Base-by-base conservation (phyloP, 1,284 basidiomycete genomes). In the Anthracocystis walkeri region DNA sequence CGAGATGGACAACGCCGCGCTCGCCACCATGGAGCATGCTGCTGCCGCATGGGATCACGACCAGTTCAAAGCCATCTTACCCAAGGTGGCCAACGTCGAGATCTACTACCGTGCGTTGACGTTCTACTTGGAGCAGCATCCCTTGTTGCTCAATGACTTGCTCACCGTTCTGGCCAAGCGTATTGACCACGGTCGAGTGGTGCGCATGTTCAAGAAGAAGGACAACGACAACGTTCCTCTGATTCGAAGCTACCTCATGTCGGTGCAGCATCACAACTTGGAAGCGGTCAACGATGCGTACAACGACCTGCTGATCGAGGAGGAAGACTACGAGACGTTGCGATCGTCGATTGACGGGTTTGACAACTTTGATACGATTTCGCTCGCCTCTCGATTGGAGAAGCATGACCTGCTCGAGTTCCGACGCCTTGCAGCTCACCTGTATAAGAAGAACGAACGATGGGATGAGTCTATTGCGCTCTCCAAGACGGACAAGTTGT, bases 31-130 rank as follows among this genome's bases (percentile, higher is more conserved):
- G 86, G 97, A 99, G 86, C 92, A 95, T 51, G 93, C 96, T 2
- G 90, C 93, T 27, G 95, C 97, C 86, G 94, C 95, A 60, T 99
- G 95, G 95, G 95, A 99, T 74, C 96, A 99, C 87, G 96, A 94
- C 83, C 95, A 97, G 86, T 99, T 99, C 91, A 79, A 84, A 59
- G 65, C 73, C 25, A 72, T 85, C 38, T 45, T 85, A 58, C 79
- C 80, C 54, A 80, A 83, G 81, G 95, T 94, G 21, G 96, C 97
- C 50, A 99, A 99, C 85, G 90, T 98, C 73, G 97, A 99, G 87
- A 98, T 99, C 90, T 95, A 95, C 87, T 95, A 95, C 89, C 93
- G 94, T 83, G 81, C 77, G 35, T 57, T 81, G 27, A 85, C 86
- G 23, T 86, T 87, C 58, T 85, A 97, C 87, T 89, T 97, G 10